These are phyloP conservation scores for Blastocystis sp. DNA, from an alignment of 352 stramenopile genomes.

Conservation along the genomic window DNA sequence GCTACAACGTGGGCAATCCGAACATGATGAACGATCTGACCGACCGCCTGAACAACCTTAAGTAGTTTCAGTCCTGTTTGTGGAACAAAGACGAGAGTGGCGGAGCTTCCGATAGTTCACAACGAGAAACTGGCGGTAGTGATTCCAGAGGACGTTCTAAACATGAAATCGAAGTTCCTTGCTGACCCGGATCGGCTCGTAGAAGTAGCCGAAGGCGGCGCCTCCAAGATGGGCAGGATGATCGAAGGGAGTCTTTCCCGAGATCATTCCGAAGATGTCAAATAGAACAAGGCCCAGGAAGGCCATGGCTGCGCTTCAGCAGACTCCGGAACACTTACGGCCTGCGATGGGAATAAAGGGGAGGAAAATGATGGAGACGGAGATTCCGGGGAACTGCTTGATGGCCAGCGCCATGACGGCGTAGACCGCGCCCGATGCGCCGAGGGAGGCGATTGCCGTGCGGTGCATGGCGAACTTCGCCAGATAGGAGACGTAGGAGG, in stretches of 20 bases:
- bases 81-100: slow-evolving; percentile 27
- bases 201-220: slow-evolving; percentile 15
- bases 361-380: slow-evolving; percentile 44
- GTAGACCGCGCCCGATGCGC: slow-evolving; percentile 65
- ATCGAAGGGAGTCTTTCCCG: slow-evolving; percentile 30
- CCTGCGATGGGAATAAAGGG: slow-evolving; percentile 45
- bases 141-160: slow-evolving; percentile 29
- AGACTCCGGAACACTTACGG: background rate
- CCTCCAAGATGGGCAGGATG: slow-evolving; percentile 26
- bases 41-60: background rate
- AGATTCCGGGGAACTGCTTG: slow-evolving; percentile 8
- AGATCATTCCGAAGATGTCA: slow-evolving; percentile 35
- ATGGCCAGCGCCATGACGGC: slow-evolving; percentile 41
- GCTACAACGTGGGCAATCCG: background rate
- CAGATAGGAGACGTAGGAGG: slow-evolving; percentile 49
- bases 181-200: background rate
- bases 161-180: background rate
- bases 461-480: background rate
- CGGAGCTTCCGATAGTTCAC: slow-evolving; percentile 28
- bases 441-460: slow-evolving; percentile 35
- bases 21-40: background rate
- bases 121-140: slow-evolving; percentile 37
- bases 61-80: background rate
- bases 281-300: slow-evolving; percentile 9
- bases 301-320: background rate